Base-by-base conservation (phyloP, 2,329 filamentous ascomycete species). In the Apiospora hydei region DNA sequence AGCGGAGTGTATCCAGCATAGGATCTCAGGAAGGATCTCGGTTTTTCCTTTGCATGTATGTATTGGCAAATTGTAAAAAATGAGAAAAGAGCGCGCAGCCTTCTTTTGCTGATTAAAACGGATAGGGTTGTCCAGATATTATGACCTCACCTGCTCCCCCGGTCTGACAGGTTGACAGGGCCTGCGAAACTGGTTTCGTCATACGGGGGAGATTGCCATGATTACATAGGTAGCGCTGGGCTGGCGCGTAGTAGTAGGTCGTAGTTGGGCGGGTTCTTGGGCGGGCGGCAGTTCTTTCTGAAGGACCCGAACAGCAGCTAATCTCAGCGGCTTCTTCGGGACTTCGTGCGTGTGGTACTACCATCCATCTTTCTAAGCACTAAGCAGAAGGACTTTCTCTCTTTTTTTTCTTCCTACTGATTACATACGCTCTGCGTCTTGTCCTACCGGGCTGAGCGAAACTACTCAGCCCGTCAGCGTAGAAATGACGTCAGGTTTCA, bases 151-250 rank as follows among this genome's bases (percentile, higher is more conserved):
- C 57, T 34, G 18, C n/a, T 11, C 21, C n/a, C 47, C 57, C n/a
- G 49, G 13, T 8, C n/a, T 38, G 57, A 64, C 34, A 64, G 57
- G 57, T 30, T 38, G 34, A 38, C 34, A 38, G 34, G 34, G 34
- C 57, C 57, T 64, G 57, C 57, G 34, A 64, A 64, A 64, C 57
- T 64, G 30, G 57, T 64, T 64, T 64, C 57, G 57, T 64, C 57
- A 64, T 64, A 64, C 57, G 34, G 57, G 57, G 57, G 57, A 64
- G 57, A 64, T 64, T 64, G 57, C 57, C n/a, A 64, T 41, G 57
- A 64, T 64, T 64, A 11, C 53, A 61, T 61, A 61, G 30, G 38
- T 61, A 61, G 30, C 53, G 53, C 34, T 34, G n/a, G 11, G 30
- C 34, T 34, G 46, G 46, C 46, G 46, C 46, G 18, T 49, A 49